A percentile compares a stretch with the other conserved stretches of the same genome.
phyloP scores from a whole-genome alignment of 768 basidiomycete genomes.

The Termitomyces sp. region DNA sequence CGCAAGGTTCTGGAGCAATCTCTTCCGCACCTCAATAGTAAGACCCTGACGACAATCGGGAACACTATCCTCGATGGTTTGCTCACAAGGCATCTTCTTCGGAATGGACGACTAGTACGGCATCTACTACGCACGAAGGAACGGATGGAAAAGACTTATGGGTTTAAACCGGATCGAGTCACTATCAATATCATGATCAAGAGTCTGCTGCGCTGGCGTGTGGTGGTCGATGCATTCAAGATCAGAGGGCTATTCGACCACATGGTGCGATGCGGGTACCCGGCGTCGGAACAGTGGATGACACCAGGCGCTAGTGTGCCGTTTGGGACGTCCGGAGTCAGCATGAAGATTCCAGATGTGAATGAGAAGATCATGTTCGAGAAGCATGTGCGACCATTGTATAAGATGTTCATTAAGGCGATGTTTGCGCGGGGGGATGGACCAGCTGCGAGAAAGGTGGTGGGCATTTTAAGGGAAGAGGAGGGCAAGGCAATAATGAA shows the following conservation, averaged over 20 bases:
- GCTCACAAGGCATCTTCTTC: constrained; percentile 22
- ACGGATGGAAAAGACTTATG: constrained; percentile 34
- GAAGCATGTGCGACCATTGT: constrained; percentile 60
- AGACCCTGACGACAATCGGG: constrained; percentile 38
- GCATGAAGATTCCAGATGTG: constrained; percentile 28
- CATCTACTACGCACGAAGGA: constrained; percentile 34
- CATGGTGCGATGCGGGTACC: constrained; percentile 55
- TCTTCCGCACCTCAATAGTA: constrained; percentile 20
- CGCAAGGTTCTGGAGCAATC: constrained; percentile 31
- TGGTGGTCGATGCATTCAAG: constrained; percentile 31
- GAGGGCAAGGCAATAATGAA: constrained; percentile 20
- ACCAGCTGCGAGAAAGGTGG: constrained; percentile 43
- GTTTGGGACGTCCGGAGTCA: constrained; percentile 32
- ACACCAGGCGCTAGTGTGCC: constrained; percentile 27
- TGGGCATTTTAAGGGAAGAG: constrained; percentile 50
- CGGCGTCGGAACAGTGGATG: constrained; percentile 28
- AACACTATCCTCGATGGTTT: constrained; percentile 52
- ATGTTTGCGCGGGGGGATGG: constrained; percentile 51
- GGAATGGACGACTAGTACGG: constrained; percentile 41
- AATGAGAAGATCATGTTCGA: constrained; percentile 43
- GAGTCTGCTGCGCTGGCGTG: constrained; percentile 47
- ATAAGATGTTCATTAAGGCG: constrained; percentile 67
- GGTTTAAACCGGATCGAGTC: constrained; percentile 58
- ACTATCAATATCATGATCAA: constrained; percentile 69
- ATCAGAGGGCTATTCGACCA: constrained; percentile 61